Evolutionary conservation across 108 stramenopile species (phyloP).

Genomic region (Cyclotella baltica): DNA sequence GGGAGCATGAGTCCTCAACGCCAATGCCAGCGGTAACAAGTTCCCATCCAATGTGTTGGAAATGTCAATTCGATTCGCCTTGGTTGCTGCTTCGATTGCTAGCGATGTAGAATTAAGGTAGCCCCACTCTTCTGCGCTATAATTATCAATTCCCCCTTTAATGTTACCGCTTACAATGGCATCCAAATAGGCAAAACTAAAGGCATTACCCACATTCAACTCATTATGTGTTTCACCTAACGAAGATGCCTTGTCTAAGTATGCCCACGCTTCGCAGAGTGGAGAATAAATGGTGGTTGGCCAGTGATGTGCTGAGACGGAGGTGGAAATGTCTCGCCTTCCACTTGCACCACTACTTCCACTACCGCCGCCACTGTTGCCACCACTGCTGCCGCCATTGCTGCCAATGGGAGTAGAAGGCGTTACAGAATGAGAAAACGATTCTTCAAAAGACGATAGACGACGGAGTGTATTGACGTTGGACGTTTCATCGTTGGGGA

Average conservation of each 20-base stretch:
- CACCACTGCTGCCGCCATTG: too few relatives aligned
- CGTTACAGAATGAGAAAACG: too few relatives aligned
- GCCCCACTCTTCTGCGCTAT: too few relatives aligned
- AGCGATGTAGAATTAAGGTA: slow-evolving; percentile 42
- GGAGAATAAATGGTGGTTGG: slow-evolving; percentile 70
- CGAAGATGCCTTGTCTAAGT: slow-evolving; percentile 33
- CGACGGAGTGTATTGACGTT: too few relatives aligned
- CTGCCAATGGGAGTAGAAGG: too few relatives aligned
- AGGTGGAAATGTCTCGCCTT: slow-evolving; percentile 77
- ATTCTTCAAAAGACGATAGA: too few relatives aligned
- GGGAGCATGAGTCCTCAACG: slow-evolving; percentile 75
- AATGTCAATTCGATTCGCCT: too few relatives aligned
- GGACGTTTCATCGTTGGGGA: too few relatives aligned
- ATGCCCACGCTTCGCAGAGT: slow-evolving; percentile 80
- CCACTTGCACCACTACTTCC: too few relatives aligned
- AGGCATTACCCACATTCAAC: background rate
- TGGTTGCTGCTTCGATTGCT: slow-evolving; percentile 41
- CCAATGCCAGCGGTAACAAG: slow-evolving; percentile 58
- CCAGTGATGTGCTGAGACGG: slow-evolving; percentile 75
- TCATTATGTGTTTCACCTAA: slow-evolving; percentile 19
- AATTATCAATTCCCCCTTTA: too few relatives aligned
- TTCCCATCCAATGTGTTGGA: slow-evolving; percentile 42
- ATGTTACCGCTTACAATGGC: too few relatives aligned
- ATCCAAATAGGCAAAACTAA: slow-evolving; percentile 48
- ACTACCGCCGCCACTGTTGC: too few relatives aligned